Evolutionary conservation across 805 yeast species (phyloP), one percentile per base, ranked within the genome.

Genomic region (Saccharomycopsis babjevae): DNA sequence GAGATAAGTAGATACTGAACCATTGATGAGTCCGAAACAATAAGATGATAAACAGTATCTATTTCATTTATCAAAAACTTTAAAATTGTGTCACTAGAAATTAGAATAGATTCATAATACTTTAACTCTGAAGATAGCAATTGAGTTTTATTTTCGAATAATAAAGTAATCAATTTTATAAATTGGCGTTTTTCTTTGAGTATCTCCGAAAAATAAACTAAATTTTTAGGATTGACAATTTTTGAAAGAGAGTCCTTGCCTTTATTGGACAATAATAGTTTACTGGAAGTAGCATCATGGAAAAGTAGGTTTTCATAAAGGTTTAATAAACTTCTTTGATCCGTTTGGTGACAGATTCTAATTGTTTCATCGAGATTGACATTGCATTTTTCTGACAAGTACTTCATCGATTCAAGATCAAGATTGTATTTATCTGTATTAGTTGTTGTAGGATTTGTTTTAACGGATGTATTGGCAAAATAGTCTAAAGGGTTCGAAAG

Each of bases 331-430:
- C 59, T 62, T 16, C 60, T 61, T 22, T 61, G 65, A 59, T 73
- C 71, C 0, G 79, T 69, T 56, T 77, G 81, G 15, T 71, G 63
- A 2, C 81, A 73, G 3, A 83, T 71, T 66, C 86, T 75, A n/a
- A 81, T 70, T 1, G 77, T 73, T 66, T 85, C 88, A 7, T 70
- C 62, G 18, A 68, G 67, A 65, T 79, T 79, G 5, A 83, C 60
- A 0, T 72, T 66, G 36, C 84, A 69, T 1, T 72, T 22, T 1
- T 72, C 65, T 1, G 82, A 43, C 30, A 63, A 50, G 34, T 20
- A 58, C 22, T 63, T 56, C 4, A 61, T 56, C 16, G 46, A 20
- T 36, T 61, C 55, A 18, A 58, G 55, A 11, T 43, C 36, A 16
- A 63, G 38, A 13, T 36, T 18, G 8, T 46, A 50, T 34, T 50